A percentile compares a stretch with the other conserved stretches of the same genome.
phyloP scores from a whole-genome alignment of 2,329 filamentous ascomycete species.

The Hypoxylon sp. region DNA sequence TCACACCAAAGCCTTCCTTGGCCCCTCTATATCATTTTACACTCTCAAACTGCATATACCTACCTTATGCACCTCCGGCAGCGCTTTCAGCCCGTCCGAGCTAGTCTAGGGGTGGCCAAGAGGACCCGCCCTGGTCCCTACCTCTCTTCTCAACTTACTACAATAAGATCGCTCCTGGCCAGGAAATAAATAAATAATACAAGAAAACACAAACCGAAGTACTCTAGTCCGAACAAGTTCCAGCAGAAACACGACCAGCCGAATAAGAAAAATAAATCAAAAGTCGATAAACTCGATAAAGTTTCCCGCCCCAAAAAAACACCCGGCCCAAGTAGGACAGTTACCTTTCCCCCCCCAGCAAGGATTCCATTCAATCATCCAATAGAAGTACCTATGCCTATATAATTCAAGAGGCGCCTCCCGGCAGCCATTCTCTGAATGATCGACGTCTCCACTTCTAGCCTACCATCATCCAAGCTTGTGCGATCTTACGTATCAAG shows the following conservation, averaged over 20 bases:
- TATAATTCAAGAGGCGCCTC: constrained; percentile 56
- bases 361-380: constrained; percentile 47
- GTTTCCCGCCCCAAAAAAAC: constrained; percentile 20
- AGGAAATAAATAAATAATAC: constrained; percentile 40
- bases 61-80: constrained; percentile 42
- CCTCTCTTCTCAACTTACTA: constrained; percentile 46
- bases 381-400: constrained; percentile 43
- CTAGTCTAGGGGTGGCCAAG: constrained; percentile 48
- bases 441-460: constrained; percentile 56
- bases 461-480: constrained; percentile 48
- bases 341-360: constrained; percentile 39
- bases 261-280: constrained; percentile 24
- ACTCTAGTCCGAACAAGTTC: constrained; percentile 33
- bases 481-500: constrained; percentile 44
- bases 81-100: constrained; percentile 50
- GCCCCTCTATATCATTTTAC: constrained; percentile 34
- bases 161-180: constrained; percentile 40
- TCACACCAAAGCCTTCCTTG: constrained; percentile 2
- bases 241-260: constrained; percentile 4
- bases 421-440: constrained; percentile 49
- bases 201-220: constrained; percentile 11
- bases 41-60: constrained; percentile 35
- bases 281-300: constrained; percentile 23
- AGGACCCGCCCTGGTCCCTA: constrained; percentile 49
- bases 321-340: constrained; percentile 40